Evolutionary conservation across 139 green algal genomes (phyloP).

Genomic region (Picochlorum costavermella): DNA sequence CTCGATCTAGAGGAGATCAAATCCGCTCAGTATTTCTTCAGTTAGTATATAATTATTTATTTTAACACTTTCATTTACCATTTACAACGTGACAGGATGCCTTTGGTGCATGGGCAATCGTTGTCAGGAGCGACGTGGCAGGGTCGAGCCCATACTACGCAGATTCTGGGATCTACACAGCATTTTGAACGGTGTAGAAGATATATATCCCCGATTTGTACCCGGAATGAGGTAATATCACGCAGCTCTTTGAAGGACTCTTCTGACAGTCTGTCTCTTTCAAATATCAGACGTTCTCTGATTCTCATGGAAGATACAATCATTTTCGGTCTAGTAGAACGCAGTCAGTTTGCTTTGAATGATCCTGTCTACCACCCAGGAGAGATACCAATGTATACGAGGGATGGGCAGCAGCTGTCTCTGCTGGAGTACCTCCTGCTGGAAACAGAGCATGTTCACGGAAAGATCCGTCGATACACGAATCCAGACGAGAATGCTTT

Average conservation of each 20-base stretch:
- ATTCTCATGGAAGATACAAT: slow-evolving; percentile 96
- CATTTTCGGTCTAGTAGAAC: slow-evolving; percentile 95
- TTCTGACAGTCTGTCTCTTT: slow-evolving; percentile 27
- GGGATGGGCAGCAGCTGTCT: slow-evolving; percentile 50
- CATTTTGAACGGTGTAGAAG: neutral
- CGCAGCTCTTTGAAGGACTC: neutral
- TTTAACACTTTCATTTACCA: neutral
- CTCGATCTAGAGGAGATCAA: slow-evolving; percentile 63
- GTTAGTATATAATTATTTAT: slow-evolving; percentile 13
- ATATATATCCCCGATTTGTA: neutral
- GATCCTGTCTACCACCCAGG: slow-evolving; percentile 63
- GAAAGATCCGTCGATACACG: slow-evolving; percentile 84
- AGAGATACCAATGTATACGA: slow-evolving; percentile 32
- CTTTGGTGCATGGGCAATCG: too few species aligned
- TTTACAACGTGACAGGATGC: too few species aligned
- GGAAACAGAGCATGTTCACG: slow-evolving; percentile 88
- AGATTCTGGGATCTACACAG: too few species aligned
- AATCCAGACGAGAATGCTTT: slow-evolving; percentile 92
- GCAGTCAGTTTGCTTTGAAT: slow-evolving; percentile 86
- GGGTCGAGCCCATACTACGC: too few species aligned
- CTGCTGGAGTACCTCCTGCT: slow-evolving; percentile 89
- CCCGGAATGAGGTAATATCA: too few species aligned
- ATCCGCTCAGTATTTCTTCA: slow-evolving; percentile 83
- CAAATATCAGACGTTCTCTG: slow-evolving; percentile 72
- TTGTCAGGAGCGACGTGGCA: too few species aligned